These are phyloP conservation scores for Anastatica hierochuntica DNA, from an alignment of 345 rosid genomes.

Conservation along the genomic window DNA sequence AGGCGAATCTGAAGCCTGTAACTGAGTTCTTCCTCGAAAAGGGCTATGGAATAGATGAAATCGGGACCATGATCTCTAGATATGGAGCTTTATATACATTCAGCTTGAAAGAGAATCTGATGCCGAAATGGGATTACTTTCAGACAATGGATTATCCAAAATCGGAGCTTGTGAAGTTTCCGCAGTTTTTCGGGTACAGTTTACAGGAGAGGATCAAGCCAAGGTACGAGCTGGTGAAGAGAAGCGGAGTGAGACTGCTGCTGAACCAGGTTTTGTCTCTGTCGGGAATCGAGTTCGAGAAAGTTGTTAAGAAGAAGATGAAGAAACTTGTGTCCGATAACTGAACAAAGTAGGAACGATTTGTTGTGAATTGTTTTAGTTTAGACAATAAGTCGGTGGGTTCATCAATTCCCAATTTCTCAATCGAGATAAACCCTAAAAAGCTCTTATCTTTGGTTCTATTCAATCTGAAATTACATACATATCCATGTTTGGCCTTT, in stretches of 20 bases:
- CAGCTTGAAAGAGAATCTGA: constrained; percentile 64
- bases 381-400: neutral
- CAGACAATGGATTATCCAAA: constrained; percentile 70
- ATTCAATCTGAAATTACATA: neutral
- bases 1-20: constrained; percentile 70
- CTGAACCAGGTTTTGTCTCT: constrained; percentile 70
- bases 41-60: constrained; percentile 51
- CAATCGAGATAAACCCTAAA: constrained; percentile 10
- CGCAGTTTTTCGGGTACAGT: constrained; percentile 86
- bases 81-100: constrained; percentile 70
- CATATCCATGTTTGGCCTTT: neutral
- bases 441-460: neutral
- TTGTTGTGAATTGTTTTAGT: neutral
- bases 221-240: constrained; percentile 56
- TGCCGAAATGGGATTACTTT: constrained; percentile 87
- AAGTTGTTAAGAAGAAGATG: constrained; percentile 52
- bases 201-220: constrained; percentile 81
- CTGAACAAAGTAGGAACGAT: neutral
- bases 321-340: constrained; percentile 29
- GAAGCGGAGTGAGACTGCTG: constrained; percentile 46
- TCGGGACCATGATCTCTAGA: constrained; percentile 65
- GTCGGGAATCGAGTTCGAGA: constrained; percentile 44
- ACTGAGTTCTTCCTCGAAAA: constrained; percentile 61
- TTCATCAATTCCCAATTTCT: constrained; percentile 4
- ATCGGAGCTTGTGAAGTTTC: constrained; percentile 73